Conservation (phyloP, 2,329 filamentous ascomycete species). For the Penicillium sp. region DNA sequence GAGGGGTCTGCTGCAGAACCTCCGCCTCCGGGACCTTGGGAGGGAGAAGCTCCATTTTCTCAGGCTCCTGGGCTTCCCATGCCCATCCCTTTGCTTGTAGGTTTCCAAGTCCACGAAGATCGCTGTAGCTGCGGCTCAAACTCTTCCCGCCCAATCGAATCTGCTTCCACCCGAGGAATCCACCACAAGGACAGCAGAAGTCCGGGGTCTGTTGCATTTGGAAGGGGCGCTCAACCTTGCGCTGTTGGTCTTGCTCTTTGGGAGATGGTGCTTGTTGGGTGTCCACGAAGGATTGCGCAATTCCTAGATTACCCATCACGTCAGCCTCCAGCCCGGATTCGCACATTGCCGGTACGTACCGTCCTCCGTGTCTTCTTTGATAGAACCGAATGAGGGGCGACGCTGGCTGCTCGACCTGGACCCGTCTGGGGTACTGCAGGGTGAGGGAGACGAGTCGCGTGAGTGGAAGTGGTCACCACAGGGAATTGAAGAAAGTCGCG, state of each 20-base stretch:
- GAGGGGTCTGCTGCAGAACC: slow-evolving; percentile 19
- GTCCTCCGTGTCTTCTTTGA: slow-evolving; percentile 36
- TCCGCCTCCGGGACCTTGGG: slow-evolving; percentile 15
- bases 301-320: slow-evolving; percentile 22
- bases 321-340: slow-evolving; percentile 5
- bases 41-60: slow-evolving; percentile 14
- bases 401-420: slow-evolving; percentile 35
- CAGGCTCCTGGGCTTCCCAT: slow-evolving; percentile 31
- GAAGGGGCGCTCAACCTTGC: slow-evolving; percentile 16
- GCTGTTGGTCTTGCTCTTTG: slow-evolving; percentile 12
- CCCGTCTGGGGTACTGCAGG: slow-evolving; percentile 29
- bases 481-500: slow-evolving; percentile 17
- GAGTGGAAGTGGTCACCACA: slow-evolving; percentile 21
- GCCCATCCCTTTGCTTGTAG: slow-evolving; percentile 36
- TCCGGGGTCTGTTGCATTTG: slow-evolving; percentile 33
- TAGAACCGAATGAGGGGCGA: slow-evolving; percentile 36
- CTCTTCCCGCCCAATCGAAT: slow-evolving; percentile 38
- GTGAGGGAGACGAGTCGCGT: slow-evolving; percentile 29
- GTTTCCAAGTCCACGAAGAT: slow-evolving; percentile 31
- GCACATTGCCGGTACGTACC: slow-evolving; percentile 24
- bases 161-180: slow-evolving; percentile 40
- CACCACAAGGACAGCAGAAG: slow-evolving; percentile 41
- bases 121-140: slow-evolving; percentile 39
- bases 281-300: slow-evolving; percentile 40
- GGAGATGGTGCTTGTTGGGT: slow-evolving; percentile 27